Evolutionary conservation across 306 rosid species (phyloP).

Genomic region (Styphnolobium japonicum): DNA sequence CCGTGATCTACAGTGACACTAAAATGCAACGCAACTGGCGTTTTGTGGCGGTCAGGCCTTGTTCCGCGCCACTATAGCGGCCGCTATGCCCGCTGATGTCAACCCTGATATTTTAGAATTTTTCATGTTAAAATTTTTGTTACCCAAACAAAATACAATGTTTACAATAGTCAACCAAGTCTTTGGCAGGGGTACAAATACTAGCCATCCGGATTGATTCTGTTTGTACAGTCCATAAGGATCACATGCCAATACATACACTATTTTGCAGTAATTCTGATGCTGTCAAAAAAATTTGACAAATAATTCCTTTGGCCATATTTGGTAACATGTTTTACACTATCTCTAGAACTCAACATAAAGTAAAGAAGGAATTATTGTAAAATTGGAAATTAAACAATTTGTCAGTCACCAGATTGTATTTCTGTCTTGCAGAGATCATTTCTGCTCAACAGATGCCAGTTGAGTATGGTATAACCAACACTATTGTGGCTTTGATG

Average conservation of each 20-base stretch:
- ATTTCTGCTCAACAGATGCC: constrained; percentile 3
- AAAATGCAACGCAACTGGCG: too few species aligned
- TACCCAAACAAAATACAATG: too few species aligned
- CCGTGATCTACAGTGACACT: too few species aligned
- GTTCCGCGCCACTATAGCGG: too few species aligned
- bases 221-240: neutral
- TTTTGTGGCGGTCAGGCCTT: too few species aligned
- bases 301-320: neutral
- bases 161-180: too few species aligned
- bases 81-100: too few species aligned
- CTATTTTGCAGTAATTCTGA: neutral
- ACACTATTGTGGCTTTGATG: constrained; percentile 56
- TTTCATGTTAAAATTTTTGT: too few species aligned
- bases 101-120: too few species aligned
- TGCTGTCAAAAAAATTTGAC: neutral
- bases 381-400: neutral
- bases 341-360: constrained; percentile 8
- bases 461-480: neutral
- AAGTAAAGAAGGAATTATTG: neutral
- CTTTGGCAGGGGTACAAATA: neutral
- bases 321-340: neutral
- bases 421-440: constrained; percentile 8
- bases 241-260: neutral
- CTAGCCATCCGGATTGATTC: neutral
- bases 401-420: neutral